Conservation (phyloP, 2,329 filamentous ascomycete species). For the Epichloe brachyelytri region DNA sequence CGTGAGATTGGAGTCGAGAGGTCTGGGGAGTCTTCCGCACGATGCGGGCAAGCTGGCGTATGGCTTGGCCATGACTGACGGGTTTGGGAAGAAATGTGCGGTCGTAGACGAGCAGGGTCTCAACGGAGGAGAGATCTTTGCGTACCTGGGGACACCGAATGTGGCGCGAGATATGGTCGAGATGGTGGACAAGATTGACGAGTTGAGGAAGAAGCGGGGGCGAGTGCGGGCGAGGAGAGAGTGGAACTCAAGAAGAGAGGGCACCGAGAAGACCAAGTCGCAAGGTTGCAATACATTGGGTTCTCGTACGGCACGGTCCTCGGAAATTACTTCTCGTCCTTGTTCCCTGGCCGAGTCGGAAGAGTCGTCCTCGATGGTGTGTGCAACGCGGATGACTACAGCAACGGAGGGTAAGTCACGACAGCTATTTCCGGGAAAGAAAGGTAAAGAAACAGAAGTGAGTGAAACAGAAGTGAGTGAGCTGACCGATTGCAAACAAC, state of each 20-base stretch:
- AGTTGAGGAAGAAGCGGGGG: slow-evolving; percentile 14
- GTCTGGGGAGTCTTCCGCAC: slow-evolving; percentile 16
- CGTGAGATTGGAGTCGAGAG: slow-evolving; percentile 17
- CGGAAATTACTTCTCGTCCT: slow-evolving; percentile 22
- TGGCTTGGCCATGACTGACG: slow-evolving; percentile 14
- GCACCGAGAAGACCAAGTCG: slow-evolving; percentile 2
- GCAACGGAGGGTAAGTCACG: slow-evolving; percentile 14
- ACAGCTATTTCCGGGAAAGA: not conserved
- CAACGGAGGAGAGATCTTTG: slow-evolving; percentile 16
- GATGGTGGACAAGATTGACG: slow-evolving; percentile 28
- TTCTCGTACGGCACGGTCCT: slow-evolving; percentile 32
- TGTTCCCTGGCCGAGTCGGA: slow-evolving; percentile 24
- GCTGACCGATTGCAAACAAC: no score
- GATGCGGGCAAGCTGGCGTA: slow-evolving; percentile 12
- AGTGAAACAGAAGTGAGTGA: no score
- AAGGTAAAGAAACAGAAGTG: not conserved
- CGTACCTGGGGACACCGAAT: slow-evolving; percentile 23
- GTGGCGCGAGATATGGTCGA: slow-evolving; percentile 32
- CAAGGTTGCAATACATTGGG: slow-evolving; percentile 32
- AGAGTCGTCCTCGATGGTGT: slow-evolving; percentile 30
- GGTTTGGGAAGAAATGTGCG: slow-evolving; percentile 18
- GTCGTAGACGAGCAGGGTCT: slow-evolving; percentile 3
- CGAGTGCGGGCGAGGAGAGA: not conserved
- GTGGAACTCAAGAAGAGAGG: slow-evolving; percentile 8
- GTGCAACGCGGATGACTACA: slow-evolving; percentile 24